Conservation (phyloP, 108 stramenopile genomes). For the Phaeodactylum tricornutum region DNA sequence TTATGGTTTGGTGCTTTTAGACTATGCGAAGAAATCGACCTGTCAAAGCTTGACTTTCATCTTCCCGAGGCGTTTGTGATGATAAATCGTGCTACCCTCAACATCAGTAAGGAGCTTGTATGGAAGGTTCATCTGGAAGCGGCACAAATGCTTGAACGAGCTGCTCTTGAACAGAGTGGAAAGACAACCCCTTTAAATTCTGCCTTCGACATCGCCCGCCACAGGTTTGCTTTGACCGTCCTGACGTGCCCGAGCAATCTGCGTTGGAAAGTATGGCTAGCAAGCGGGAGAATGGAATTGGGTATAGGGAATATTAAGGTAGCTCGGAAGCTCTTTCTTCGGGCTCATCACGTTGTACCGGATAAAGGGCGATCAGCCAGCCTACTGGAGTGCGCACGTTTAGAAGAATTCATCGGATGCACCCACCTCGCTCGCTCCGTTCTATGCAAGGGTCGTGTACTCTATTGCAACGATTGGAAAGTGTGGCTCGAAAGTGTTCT, state of each 20-base stretch:
- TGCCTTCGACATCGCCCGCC: slow-evolving; percentile 23
- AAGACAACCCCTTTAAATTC: neutral
- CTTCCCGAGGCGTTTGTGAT: slow-evolving; percentile 64
- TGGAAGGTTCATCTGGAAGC: slow-evolving; percentile 97
- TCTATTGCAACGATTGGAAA: slow-evolving; percentile 89
- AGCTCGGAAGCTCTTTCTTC: slow-evolving; percentile 74
- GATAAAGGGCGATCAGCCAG: slow-evolving; percentile 84
- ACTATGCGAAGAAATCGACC: slow-evolving; percentile 70
- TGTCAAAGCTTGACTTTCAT: slow-evolving; percentile 27
- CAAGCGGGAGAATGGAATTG: slow-evolving; percentile 91
- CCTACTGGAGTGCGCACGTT: slow-evolving; percentile 82
- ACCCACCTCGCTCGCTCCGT: slow-evolving; percentile 73
- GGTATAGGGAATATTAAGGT: slow-evolving; percentile 60
- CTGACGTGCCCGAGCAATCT: slow-evolving; percentile 84
- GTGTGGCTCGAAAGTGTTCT: slow-evolving; percentile 90
- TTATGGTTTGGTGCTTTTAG: slow-evolving; percentile 96
- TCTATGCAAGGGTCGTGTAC: slow-evolving; percentile 68
- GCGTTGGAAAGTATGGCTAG: slow-evolving; percentile 94
- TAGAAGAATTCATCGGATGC: slow-evolving; percentile 89
- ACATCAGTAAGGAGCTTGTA: slow-evolving; percentile 87
- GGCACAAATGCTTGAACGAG: slow-evolving; percentile 88
- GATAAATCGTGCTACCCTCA: slow-evolving; percentile 66
- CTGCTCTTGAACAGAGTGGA: slow-evolving; percentile 26
- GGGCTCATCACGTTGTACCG: slow-evolving; percentile 84
- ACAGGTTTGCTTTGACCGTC: slow-evolving; percentile 75